Evolutionary conservation across 2,329 filamentous ascomycete species (phyloP).

Genomic region (Akanthomyces muscarius): DNA sequence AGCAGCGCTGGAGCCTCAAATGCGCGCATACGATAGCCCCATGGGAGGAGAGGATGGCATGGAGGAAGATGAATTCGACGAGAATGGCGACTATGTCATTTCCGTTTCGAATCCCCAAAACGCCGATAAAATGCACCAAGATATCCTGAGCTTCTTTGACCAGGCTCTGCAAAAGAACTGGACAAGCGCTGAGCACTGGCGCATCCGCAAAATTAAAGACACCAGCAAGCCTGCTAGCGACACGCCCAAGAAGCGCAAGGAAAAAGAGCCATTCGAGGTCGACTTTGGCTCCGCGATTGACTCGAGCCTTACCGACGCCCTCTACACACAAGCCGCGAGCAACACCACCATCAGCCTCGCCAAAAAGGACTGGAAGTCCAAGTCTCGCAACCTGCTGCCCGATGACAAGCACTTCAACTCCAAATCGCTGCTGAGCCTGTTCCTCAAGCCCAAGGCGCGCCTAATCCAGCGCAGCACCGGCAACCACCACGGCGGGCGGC

Average conservation of each 20-base stretch:
- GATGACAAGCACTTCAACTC: slow-evolving; percentile 99
- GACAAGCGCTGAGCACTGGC: slow-evolving; percentile 98
- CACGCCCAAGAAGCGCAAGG: slow-evolving; percentile 67
- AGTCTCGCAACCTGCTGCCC: slow-evolving; percentile 85
- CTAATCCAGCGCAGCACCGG: slow-evolving; percentile 63
- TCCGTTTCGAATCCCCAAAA: slow-evolving; percentile 67
- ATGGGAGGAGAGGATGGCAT: slow-evolving; percentile 56
- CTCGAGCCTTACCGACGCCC: slow-evolving; percentile 63
- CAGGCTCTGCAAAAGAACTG: slow-evolving; percentile 95
- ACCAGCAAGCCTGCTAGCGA: slow-evolving; percentile 59
- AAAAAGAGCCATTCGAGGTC: slow-evolving; percentile 95
- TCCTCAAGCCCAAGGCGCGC: slow-evolving; percentile 89
- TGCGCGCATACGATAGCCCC: slow-evolving; percentile 69
- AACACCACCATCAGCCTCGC: slow-evolving; percentile 80
- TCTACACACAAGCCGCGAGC: slow-evolving; percentile 77
- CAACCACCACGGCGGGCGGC: slow-evolving; percentile 38
- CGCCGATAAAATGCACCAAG: slow-evolving; percentile 73
- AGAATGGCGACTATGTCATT: slow-evolving; percentile 70
- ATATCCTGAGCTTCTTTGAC: slow-evolving; percentile 97
- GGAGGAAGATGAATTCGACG: slow-evolving; percentile 37
- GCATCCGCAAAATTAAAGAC: slow-evolving; percentile 88
- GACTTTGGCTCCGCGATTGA: slow-evolving; percentile 79
- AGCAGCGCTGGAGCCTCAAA: slow-evolving; percentile 80
- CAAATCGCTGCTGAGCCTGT: slow-evolving; percentile 79
- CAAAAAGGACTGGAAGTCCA: slow-evolving; percentile 94